A percentile compares a stretch with the other conserved stretches of the same genome.
Conservation (phyloP, 1,284 basidiomycete genomes). For the Fomitopsis schrenkii region DNA sequence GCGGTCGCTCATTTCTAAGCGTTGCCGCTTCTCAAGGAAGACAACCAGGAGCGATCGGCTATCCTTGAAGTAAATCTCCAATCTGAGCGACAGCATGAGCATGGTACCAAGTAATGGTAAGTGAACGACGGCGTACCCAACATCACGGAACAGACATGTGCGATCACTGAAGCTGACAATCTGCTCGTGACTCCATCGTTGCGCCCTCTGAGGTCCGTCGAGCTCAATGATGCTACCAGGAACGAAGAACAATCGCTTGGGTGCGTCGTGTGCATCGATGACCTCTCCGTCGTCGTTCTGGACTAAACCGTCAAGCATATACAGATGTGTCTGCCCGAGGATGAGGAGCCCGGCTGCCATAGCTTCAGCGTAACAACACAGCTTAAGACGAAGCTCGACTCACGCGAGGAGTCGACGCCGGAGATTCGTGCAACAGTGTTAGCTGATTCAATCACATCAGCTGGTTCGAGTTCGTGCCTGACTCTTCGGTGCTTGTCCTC, state of each 20-base stretch:
- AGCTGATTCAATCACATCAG: constrained; percentile 90
- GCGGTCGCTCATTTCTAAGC: constrained; percentile 61
- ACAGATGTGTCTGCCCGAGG: constrained; percentile 80
- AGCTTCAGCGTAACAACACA: neutral
- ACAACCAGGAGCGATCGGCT: constrained; percentile 80
- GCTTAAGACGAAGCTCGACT: constrained; percentile 25
- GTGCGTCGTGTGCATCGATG: constrained; percentile 85
- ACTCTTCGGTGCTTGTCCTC: constrained; percentile 79
- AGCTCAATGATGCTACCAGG: constrained; percentile 82
- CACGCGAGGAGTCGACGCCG: constrained; percentile 86
- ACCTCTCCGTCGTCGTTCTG: constrained; percentile 86
- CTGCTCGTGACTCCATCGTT: constrained; percentile 79
- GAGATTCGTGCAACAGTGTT: constrained; percentile 81
- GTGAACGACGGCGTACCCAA: constrained; percentile 55
- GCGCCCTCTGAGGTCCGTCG: constrained; percentile 71
- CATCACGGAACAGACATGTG: constrained; percentile 86
- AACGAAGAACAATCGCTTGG: constrained; percentile 78
- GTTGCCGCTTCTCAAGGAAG: constrained; percentile 66
- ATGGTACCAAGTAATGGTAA: constrained; percentile 3
- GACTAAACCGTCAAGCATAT: constrained; percentile 91
- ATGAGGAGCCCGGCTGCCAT: constrained; percentile 79
- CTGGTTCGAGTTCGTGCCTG: constrained; percentile 83
- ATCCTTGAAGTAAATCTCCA: constrained; percentile 91
- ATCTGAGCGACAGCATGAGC: constrained; percentile 34
- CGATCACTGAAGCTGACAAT: constrained; percentile 77